Base-by-base conservation (phyloP, 2,329 filamentous ascomycete genomes). In the Pseudocercospora pini-densiflorae region DNA sequence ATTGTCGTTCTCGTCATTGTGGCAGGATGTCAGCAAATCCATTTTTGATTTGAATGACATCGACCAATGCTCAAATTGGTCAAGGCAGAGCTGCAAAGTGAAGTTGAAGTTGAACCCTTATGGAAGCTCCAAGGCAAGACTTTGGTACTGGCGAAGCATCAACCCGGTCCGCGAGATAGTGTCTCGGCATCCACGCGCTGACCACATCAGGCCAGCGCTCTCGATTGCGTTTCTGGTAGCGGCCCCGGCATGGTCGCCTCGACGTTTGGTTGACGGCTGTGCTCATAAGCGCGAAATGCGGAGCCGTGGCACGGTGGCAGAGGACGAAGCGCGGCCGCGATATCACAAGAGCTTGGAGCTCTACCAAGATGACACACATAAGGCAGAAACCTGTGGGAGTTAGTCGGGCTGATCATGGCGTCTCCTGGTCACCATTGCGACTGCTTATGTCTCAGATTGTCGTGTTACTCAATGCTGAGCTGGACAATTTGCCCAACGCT, bases 231-330 rank as follows among this genome's bases (percentile, higher is more conserved):
- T 24, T 51, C 2, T 21, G 19, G 45, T 49, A 21, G 45, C 19
- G 21, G 7, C n/a, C 8, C 21, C 45, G 45, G 45, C 45, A 47
- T 23, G 45, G 45, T 24, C n/a, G 45, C n/a, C 19, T 24, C 6
- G 19, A 7, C n/a, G 43, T 47, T 23, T 47, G n/a, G 43, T 47
- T 47, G 43, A 23, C 16, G 21, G 16, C 43, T 47, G 43, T 47
- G 43, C 16, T 47, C 43, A 21, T 27, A 53, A 53, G 49, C 49
- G 49, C 49, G 49, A 53, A 53, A 12, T 53, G 49, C 49, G 49
- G 49, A 53, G 49, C 49, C 49, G 49, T 53, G 49, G 49, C 12
- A 24, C 49, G 23, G 49, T 53, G 49, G 49, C 12, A 24, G n/a
- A 53, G 49, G 23, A 53, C 49, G 49, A 53, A 53, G 23, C 49